phyloP scores from a whole-genome alignment of 352 stramenopile genomes.

The Pythium myriotylum region DNA sequence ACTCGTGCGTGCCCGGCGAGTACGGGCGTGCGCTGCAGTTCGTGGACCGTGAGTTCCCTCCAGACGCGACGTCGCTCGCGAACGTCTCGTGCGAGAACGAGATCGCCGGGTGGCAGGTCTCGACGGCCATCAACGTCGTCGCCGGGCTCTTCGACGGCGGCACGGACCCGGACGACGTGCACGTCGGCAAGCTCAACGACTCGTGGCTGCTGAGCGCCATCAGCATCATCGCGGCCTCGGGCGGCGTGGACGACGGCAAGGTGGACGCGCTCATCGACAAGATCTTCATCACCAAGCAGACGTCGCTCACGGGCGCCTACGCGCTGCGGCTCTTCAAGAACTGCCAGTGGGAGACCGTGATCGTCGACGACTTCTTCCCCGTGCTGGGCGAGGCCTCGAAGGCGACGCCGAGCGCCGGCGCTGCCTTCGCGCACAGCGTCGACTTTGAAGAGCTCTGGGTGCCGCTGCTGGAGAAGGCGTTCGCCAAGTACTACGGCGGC shows the following conservation, averaged over 20 bases:
- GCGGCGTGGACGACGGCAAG: constrained; percentile 85
- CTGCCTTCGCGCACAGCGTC: constrained; percentile 85
- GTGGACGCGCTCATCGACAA: constrained; percentile 88
- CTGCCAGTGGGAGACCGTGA: constrained; percentile 91
- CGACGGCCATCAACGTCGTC: constrained; percentile 86
- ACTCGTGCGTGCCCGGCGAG: constrained; percentile 74
- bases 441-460: constrained; percentile 93
- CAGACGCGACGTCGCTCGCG: constrained; percentile 69
- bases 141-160: constrained; percentile 91
- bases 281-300: constrained; percentile 91
- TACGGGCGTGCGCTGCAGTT: constrained; percentile 86
- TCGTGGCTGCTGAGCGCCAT: constrained; percentile 91
- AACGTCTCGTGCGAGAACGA: constrained; percentile 57
- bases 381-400: constrained; percentile 60
- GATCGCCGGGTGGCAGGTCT: constrained; percentile 79
- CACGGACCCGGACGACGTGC: constrained; percentile 91
- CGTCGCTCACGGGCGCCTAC: constrained; percentile 91
- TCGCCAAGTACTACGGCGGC: constrained; percentile 91
- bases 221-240: constrained; percentile 90
- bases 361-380: constrained; percentile 93
- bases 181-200: constrained; percentile 81
- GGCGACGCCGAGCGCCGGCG: constrained; percentile 62
- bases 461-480: constrained; percentile 91
- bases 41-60: constrained; percentile 90
- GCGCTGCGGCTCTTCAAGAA: constrained; percentile 92